Base-by-base conservation (phyloP, 495 filamentous ascomycete genomes). In the Podospora pseudocomata region DNA sequence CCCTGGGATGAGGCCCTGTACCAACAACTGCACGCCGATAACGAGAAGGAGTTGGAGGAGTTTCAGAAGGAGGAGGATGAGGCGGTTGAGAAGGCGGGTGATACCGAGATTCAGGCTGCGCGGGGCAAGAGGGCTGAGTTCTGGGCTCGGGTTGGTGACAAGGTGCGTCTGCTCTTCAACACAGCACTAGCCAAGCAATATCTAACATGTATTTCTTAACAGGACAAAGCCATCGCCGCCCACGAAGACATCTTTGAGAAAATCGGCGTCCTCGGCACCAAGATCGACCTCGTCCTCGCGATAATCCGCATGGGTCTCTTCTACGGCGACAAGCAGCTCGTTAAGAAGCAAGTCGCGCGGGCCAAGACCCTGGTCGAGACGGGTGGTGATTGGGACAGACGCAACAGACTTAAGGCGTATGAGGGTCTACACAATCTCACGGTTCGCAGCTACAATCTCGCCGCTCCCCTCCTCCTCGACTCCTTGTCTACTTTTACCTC, bases 401-500 rank as follows among this genome's bases (percentile, higher is more conserved):
- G 95, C 75, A 99, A 99, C 80, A 90, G 95, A 62, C 86, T 99
- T 57, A 99, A 99, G 88, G 96, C 95, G 65, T 99, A 99, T 86
- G 92, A 96, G 79, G 95, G 95, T 69, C 82, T 99, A 34, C 91
- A 97, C 76, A 85, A 97, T 11, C 90, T 99, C 68, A 97, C 94
- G 34, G 87, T 91, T 63, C 93, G 95, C 58, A 93, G 92, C 63
- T 93, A 97, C 82, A 90, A 88, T 76, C 83, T 92, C 62, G 94
- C 93, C 32, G 95, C 96, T 5, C 96, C 96, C 57, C 85, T 97
- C 6, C 90, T 99, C 30, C 92, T 99, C 65, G 95, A 99, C 82
- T 94, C 91, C 75, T 82, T 99, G 68, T 97, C 94, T 27, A 99
- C 95, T n/a, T 99, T 99, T 79, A 99, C 95, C 61, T 96, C 92